Evolutionary conservation across 2,329 filamentous ascomycete genomes (phyloP).

Genomic region (Lachnum nothofagi): DNA sequence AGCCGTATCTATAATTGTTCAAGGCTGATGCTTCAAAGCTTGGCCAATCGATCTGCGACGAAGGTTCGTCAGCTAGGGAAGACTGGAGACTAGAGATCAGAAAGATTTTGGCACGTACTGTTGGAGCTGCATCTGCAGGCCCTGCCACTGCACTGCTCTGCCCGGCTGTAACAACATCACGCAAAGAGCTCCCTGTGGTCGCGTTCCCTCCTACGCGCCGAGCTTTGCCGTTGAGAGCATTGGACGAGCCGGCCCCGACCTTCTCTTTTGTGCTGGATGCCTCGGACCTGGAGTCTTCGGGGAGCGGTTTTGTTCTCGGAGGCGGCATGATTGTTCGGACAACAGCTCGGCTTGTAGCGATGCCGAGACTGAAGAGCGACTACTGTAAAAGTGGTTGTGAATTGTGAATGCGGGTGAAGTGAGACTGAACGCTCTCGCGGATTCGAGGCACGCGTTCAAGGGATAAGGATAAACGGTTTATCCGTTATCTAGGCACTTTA

Average conservation of each 20-base stretch:
- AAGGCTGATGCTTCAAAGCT: constrained; percentile 63
- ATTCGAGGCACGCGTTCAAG: neutral
- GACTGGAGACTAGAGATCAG: neutral
- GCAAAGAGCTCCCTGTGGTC: constrained; percentile 25
- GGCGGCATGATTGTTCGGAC: constrained; percentile 28
- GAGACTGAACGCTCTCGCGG: neutral
- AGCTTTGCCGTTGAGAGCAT: constrained; percentile 28
- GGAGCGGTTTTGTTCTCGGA: constrained; percentile 27
- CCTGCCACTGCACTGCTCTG: constrained; percentile 13
- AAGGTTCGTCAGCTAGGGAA: neutral
- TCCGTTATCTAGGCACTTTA: neutral
- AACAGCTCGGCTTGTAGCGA: neutral
- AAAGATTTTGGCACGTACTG: constrained; percentile 8
- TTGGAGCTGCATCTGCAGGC: constrained; percentile 25
- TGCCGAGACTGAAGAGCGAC: neutral
- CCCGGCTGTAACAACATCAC: constrained; percentile 28
- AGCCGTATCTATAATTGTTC: constrained; percentile 69
- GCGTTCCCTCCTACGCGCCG: constrained; percentile 24
- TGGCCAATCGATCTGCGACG: constrained; percentile 55
- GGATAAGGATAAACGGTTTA: neutral
- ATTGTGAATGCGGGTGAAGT: neutral
- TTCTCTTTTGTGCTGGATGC: constrained; percentile 36
- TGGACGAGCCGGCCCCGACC: constrained; percentile 15
- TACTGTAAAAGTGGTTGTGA: neutral
- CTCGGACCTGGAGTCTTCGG: constrained; percentile 34